Conservation (phyloP, 192 early-diverging fungal genomes). For the Backusella australiensis region DNA sequence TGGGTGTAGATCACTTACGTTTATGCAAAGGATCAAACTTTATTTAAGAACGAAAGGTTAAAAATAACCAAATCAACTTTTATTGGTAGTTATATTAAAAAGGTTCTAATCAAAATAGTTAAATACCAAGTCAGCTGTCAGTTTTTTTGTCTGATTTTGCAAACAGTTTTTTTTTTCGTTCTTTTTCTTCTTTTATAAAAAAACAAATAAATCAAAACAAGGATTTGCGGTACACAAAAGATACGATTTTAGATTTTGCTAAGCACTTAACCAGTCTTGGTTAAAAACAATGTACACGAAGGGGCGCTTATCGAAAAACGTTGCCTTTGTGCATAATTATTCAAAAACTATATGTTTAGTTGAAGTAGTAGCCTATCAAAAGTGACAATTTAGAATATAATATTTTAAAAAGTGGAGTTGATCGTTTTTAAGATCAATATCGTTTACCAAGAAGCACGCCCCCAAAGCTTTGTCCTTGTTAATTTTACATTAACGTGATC, state of each 20-base stretch:
- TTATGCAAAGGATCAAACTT: not conserved
- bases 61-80: not conserved
- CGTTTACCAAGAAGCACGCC: too few relatives aligned
- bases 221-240: not conserved
- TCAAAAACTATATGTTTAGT: too few relatives aligned
- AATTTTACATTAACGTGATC: not conserved
- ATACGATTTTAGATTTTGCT: not conserved
- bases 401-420: too few relatives aligned
- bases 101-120: too few relatives aligned
- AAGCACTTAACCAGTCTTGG: not conserved
- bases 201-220: not conserved
- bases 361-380: too few relatives aligned
- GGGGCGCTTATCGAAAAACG: not conserved
- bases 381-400: too few relatives aligned
- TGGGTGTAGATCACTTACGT: not conserved
- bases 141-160: not conserved
- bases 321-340: too few relatives aligned
- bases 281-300: not conserved
- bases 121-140: too few relatives aligned
- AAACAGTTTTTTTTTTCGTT: not conserved
- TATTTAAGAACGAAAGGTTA: not conserved
- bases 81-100: too few relatives aligned
- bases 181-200: not conserved
- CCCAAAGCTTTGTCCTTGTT: too few relatives aligned
- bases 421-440: too few relatives aligned